Evolutionary conservation across 2,329 filamentous ascomycete species (phyloP).

Genomic region (Myriosclerotinia curreyana): DNA sequence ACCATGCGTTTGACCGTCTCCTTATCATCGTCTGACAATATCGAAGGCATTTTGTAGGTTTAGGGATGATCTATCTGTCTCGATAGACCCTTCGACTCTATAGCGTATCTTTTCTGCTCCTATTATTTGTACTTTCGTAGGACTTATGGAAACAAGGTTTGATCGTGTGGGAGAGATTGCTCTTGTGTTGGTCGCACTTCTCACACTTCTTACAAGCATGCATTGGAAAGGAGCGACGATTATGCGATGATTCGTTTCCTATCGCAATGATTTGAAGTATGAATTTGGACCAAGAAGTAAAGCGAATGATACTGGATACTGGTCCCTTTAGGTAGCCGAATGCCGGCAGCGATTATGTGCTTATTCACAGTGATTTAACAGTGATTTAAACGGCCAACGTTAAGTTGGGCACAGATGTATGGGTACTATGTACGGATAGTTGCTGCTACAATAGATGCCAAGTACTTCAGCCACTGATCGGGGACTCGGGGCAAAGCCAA

Average conservation of each 20-base stretch:
- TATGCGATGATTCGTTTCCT: conserved; percentile 6
- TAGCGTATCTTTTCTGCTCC: neutral
- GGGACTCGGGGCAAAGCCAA: conserved; percentile 12
- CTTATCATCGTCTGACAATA: conserved; percentile 91
- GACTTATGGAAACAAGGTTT: conserved; percentile 28
- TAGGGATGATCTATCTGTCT: neutral
- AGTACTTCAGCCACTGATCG: conserved; percentile 10
- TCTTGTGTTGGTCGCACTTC: conserved; percentile 30
- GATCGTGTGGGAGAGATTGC: conserved; percentile 35
- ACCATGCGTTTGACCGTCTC: conserved; percentile 93
- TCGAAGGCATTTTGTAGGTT: conserved; percentile 38
- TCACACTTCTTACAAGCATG: conserved; percentile 26
- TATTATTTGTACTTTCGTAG: neutral
- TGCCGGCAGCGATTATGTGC: conserved; percentile 12
- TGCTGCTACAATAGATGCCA: neutral
- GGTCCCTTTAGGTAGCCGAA: conserved; percentile 6
- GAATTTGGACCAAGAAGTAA: conserved; percentile 1
- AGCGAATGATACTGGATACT: conserved; percentile 9
- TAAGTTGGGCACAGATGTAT: conserved; percentile 12
- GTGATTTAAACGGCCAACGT: conserved; percentile 3
- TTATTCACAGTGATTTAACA: conserved; percentile 6
- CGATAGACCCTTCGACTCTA: neutral
- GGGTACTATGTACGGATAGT: neutral
- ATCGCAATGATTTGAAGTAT: conserved; percentile 3
- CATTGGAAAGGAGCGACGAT: conserved; percentile 19